Conservation (phyloP, 768 basidiomycete species). For the Amanita molliuscula region DNA sequence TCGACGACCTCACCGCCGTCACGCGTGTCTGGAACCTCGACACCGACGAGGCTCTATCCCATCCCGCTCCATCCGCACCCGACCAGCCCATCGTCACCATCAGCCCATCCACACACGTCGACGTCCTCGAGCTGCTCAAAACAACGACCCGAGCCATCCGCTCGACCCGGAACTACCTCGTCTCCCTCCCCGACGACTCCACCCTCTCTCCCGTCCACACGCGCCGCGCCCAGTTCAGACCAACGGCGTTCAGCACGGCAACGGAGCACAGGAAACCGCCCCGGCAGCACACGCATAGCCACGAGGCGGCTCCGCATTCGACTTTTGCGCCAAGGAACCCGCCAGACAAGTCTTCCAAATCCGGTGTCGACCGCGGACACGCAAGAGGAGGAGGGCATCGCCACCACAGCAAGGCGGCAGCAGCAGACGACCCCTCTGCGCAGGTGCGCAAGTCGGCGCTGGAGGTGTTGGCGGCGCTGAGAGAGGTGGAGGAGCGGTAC, state of each 20-base stretch:
- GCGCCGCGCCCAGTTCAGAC: slow-evolving; percentile 48
- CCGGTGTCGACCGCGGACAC: neutral
- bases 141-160: slow-evolving; percentile 75
- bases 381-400: neutral
- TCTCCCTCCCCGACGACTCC: slow-evolving; percentile 70
- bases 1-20: slow-evolving; percentile 62
- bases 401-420: neutral
- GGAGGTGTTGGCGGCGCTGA: slow-evolving; percentile 72
- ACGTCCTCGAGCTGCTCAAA: slow-evolving; percentile 65
- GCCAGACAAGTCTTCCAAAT: neutral
- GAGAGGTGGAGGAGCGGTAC: slow-evolving; percentile 70
- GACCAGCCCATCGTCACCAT: slow-evolving; percentile 11
- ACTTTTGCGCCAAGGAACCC: neutral
- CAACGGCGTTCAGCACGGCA: slow-evolving; percentile 25
- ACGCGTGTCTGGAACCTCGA: slow-evolving; percentile 53
- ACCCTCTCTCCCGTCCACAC: slow-evolving; percentile 31
- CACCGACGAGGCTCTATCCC: neutral
- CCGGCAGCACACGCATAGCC: slow-evolving; percentile 5
- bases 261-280: slow-evolving; percentile 23
- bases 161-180: slow-evolving; percentile 73
- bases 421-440: slow-evolving; percentile 41
- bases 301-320: neutral
- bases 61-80: neutral
- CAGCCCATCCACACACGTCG: slow-evolving; percentile 19
- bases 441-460: slow-evolving; percentile 70